Base-by-base conservation (phyloP, 352 stramenopile species). In the Thalassiosira hispida region DNA sequence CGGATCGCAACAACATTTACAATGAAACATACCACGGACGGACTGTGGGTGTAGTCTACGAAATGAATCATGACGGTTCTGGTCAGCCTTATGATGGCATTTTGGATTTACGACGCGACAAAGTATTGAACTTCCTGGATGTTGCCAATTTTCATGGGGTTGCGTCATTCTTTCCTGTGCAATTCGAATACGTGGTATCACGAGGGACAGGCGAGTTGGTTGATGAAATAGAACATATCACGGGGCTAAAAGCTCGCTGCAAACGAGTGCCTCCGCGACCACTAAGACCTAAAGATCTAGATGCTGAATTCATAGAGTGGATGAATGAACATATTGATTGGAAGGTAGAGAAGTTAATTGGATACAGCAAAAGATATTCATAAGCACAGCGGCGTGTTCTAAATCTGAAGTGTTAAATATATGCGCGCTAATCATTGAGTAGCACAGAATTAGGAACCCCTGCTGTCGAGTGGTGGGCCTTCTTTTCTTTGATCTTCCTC, bases 61-160 rank as follows among this genome's bases (percentile, higher is more conserved):
- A 93, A 79, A 81, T 93, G 49, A 76, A 86, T 64, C 87, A 93
- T 51, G 88, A 93, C 77, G 88, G 84, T 11, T 86, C 73, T 68
- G 88, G 86, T 20, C 52, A 73, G 18, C 70, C 82, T 7, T 93
- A 87, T 65, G 55, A 79, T 14, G 91, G 85, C 66, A 88, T 93
- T 76, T 68, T 93, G 52, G 73, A 92, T 67, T 62, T 93, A 27
- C 60, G 88, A 38, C 55, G 79, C 2, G 88, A 85, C 57, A 93
- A 93, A 73, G 91, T 92, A 65, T 51, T 69, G 22, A 93, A 93
- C 55, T 90, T 91, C 73, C 65, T 92, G 22, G 66, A 64, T 33
- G 60, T 90, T 38, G 63, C 65, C 16, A 55, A 87, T 31, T 93
- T 82, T 63, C 23, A 71, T 51, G 75, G 74, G 11, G 72, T 92